These are phyloP conservation scores for Butyriboletus appendiculatus DNA, from an alignment of 1,284 basidiomycete species.

Conservation along the genomic window DNA sequence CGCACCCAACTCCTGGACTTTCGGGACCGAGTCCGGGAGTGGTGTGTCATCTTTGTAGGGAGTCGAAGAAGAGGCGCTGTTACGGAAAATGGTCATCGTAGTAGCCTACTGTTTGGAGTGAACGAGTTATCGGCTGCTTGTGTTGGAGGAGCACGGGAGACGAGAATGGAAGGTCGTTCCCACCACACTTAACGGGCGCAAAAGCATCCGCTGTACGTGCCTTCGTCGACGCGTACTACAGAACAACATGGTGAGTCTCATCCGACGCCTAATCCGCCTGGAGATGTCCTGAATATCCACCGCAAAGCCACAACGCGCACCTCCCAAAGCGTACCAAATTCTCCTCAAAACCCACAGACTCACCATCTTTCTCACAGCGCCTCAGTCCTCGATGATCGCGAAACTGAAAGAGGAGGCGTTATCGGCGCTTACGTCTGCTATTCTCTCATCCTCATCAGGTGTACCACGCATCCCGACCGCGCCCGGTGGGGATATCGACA, in stretches of 20 bases:
- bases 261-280: not conserved
- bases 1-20: constrained; percentile 88
- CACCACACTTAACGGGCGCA: constrained; percentile 6
- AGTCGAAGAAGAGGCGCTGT: constrained; percentile 40
- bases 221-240: constrained; percentile 3
- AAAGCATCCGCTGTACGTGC: not conserved
- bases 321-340: constrained; percentile 62
- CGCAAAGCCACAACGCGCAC: constrained; percentile 42
- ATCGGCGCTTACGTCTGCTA: constrained; percentile 55
- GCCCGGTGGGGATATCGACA: constrained; percentile 27
- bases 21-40: constrained; percentile 73
- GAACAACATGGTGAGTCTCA: constrained; percentile 26
- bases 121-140: not conserved
- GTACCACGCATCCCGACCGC: constrained; percentile 20
- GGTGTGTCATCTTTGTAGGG: constrained; percentile 74
- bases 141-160: constrained; percentile 16
- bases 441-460: constrained; percentile 27
- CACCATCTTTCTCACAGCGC: constrained; percentile 58
- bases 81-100: constrained; percentile 56
- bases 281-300: not conserved
- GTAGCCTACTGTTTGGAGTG: not conserved
- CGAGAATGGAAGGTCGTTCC: constrained; percentile 28
- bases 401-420: constrained; percentile 63
- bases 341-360: constrained; percentile 70
- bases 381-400: constrained; percentile 53